A percentile compares a stretch with the other conserved stretches of the same genome.
Conservation (phyloP, 805 yeast species). For the Barnettozyma salicaria region DNA sequence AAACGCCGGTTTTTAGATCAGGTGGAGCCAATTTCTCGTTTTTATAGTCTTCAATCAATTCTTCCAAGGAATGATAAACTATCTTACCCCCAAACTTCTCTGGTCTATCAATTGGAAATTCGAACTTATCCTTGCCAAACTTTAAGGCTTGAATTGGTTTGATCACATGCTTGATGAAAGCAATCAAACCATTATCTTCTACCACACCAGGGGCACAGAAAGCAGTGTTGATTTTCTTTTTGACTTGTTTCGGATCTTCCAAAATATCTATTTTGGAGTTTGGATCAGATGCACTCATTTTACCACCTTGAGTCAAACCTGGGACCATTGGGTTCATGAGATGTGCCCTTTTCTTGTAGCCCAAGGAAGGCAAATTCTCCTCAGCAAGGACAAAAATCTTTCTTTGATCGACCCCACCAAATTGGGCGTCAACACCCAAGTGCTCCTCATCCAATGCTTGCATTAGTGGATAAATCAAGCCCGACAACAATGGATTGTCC, state of each 20-base stretch:
- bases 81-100: constrained; percentile 97
- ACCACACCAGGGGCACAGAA: constrained; percentile 93
- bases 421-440: constrained; percentile 85
- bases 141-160: constrained; percentile 82
- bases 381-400: constrained; percentile 96
- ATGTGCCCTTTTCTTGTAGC: constrained; percentile 97
- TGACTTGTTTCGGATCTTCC: constrained; percentile 82
- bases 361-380: constrained; percentile 79
- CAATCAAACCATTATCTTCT: constrained; percentile 83
- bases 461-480: constrained; percentile 96
- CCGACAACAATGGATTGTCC: constrained; percentile 85
- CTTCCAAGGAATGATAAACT: constrained; percentile 58
- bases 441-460: constrained; percentile 96
- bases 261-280: constrained; percentile 91
- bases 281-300: constrained; percentile 99
- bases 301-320: constrained; percentile 93
- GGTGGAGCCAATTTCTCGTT: constrained; percentile 80
- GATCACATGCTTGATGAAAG: constrained; percentile 79
- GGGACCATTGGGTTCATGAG: constrained; percentile 99
- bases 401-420: constrained; percentile 99
- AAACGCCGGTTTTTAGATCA: constrained; percentile 88
- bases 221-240: constrained; percentile 87
- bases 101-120: constrained; percentile 79
- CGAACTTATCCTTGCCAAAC: constrained; percentile 49
- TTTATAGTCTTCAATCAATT: constrained; percentile 65